Evolutionary conservation across 2,329 filamentous ascomycete species (phyloP).

Genomic region (Coccinonectria pachysandricola): DNA sequence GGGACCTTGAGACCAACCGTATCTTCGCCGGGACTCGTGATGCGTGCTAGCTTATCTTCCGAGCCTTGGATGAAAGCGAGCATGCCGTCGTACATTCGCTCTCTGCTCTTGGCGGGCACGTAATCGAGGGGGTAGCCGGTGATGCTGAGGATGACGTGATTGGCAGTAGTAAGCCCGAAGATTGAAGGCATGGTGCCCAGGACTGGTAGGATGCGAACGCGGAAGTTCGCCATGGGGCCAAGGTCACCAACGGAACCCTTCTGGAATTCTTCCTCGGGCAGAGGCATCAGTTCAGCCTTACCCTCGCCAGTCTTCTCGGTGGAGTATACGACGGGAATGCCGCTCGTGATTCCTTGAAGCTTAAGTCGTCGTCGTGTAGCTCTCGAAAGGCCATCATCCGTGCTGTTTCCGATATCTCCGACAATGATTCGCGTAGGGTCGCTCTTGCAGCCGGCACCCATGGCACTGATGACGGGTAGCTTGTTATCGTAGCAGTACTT

Average conservation of each 20-base stretch:
- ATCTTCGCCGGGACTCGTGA: conserved; percentile 19
- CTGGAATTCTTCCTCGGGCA: conserved; percentile 77
- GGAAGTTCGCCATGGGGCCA: conserved; percentile 82
- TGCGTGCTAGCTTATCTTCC: conserved; percentile 63
- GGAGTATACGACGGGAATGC: conserved; percentile 87
- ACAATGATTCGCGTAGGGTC: conserved; percentile 75
- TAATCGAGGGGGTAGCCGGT: conserved; percentile 80
- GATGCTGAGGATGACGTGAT: conserved; percentile 80
- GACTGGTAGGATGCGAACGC: conserved; percentile 88
- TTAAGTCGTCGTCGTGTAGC: conserved; percentile 74
- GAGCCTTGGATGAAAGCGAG: conserved; percentile 63
- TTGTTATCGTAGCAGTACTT: conserved; percentile 74
- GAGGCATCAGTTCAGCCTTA: conserved; percentile 79
- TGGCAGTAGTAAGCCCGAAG: conserved; percentile 84
- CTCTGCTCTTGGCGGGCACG: conserved; percentile 65
- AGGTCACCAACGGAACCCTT: conserved; percentile 82
- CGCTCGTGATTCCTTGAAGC: conserved; percentile 64
- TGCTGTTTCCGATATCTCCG: conserved; percentile 80
- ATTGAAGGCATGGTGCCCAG: conserved; percentile 95
- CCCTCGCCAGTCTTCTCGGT: conserved; percentile 83
- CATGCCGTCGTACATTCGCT: conserved; percentile 87
- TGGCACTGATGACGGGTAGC: conserved; percentile 80
- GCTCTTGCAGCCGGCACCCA: conserved; percentile 94
- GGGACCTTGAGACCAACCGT: conserved; percentile 66
- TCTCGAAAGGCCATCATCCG: conserved; percentile 80